phyloP scores from a whole-genome alignment of 169 alveolate genomes.

The Plasmodium fragile region DNA sequence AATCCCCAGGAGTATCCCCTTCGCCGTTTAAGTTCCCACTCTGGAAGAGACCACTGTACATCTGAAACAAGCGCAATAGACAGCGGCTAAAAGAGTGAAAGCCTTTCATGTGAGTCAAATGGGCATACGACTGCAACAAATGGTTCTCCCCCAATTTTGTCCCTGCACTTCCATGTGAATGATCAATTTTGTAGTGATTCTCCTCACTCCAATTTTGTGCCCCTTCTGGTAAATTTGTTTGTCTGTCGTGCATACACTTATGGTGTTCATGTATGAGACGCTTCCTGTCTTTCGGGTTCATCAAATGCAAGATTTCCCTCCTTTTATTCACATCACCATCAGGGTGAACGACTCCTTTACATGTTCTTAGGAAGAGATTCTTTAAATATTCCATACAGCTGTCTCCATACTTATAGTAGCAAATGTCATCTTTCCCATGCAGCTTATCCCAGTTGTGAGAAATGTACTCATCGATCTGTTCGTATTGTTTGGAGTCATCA shows the following conservation, averaged over 20 bases:
- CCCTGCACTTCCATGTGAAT: background rate
- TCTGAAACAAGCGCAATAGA: background rate
- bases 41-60: background rate
- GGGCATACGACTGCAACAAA: background rate
- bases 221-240: background rate
- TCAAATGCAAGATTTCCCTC: background rate
- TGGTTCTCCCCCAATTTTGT: background rate
- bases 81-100: background rate
- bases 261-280: background rate
- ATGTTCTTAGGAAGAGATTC: background rate
- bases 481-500: background rate
- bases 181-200: background rate
- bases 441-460: background rate
- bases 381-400: constrained; percentile 6
- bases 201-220: background rate
- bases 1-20: background rate
- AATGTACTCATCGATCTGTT: background rate
- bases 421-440: background rate
- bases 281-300: background rate
- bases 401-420: constrained; percentile 8
- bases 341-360: background rate
- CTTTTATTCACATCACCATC: background rate
- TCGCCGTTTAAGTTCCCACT: background rate
- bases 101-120: background rate
- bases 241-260: background rate